phyloP scores from a whole-genome alignment of 2,329 filamentous ascomycete genomes.

The Chaetomium olivaceum region DNA sequence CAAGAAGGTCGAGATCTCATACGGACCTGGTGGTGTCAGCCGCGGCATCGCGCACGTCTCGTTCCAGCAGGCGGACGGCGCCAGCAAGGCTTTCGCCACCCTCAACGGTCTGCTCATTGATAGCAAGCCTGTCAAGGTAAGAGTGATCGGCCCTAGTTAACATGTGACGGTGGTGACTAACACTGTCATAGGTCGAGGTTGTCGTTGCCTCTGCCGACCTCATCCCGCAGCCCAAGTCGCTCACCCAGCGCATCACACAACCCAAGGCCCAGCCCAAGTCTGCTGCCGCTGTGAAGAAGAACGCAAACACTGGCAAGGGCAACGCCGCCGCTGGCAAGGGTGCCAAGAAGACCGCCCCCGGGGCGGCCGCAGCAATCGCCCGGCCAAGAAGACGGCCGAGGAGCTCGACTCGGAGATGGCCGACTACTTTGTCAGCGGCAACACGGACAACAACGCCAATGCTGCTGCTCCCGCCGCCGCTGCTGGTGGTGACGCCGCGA shows the following conservation, averaged over 20 bases:
- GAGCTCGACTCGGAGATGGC: conserved; percentile 98
- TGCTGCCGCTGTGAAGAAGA: conserved; percentile 71
- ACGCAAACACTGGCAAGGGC: conserved; percentile 47
- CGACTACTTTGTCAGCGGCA: conserved; percentile 74
- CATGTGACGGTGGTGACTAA: conserved; percentile 16
- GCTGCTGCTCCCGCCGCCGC: conserved; percentile 39
- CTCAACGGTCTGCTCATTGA: conserved; percentile 91
- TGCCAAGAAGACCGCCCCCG: conserved; percentile 48
- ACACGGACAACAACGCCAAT: conserved; percentile 46
- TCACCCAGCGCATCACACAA: conserved; percentile 80
- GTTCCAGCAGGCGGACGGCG: conserved; percentile 79
- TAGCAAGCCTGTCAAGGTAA: conserved; percentile 84
- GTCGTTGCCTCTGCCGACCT: conserved; percentile 76
- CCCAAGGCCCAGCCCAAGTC: conserved; percentile 78
- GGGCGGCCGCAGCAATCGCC: conserved; percentile 61
- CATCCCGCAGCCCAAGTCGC: conserved; percentile 64
- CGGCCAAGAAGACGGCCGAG: conserved; percentile 85
- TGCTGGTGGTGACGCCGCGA: conserved; percentile 55
- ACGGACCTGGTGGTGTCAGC: conserved; percentile 88
- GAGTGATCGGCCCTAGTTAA: conserved; percentile 25
- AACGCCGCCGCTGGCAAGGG: conserved; percentile 42
- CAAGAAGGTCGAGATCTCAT: conserved; percentile 87
- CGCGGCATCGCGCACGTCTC: conserved; percentile 89
- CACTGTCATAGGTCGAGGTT: conserved; percentile 72
- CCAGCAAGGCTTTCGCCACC: conserved; percentile 77